Base-by-base conservation (phyloP, 1,284 basidiomycete species). In the Leccinum solheimii region DNA sequence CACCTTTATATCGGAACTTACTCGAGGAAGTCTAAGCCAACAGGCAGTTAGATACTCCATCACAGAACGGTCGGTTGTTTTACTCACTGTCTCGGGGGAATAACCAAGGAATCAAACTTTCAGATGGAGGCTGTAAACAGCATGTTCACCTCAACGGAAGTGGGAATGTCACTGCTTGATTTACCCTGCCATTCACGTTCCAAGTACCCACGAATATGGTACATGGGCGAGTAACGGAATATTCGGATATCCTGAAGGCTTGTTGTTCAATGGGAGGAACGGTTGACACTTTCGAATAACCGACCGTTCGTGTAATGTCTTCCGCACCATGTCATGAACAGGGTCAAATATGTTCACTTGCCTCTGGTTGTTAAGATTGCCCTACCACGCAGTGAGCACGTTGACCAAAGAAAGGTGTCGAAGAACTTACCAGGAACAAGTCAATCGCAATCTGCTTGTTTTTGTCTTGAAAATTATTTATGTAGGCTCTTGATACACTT, bases 391-490 rank as follows among this genome's bases (percentile, higher is more conserved):
- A 5, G 26, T 62, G 10, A 49, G 55, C 34, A 54, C 52, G 34
- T 58, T 9, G 27, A 36, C 36, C 43, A 30, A 16, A 26, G 50
- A 38, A 38, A 10, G 3, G 3, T 5, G 8, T 19, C 4, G 55
- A 21, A 62, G 5, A 14, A 61, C 86, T 59, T 62, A 95, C 94
- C 66, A 99, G 81, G 67, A 99, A 91, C 83, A 95, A 91, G 72
- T 99, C 97, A 64, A 99, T 98, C 0, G 96, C 94, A 19, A 85
- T 79, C 71, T 99, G 97, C 75, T 99, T 99, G 51, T 84, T 87
- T 75, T 94, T 94, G 75, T 99, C 97, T 68, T 97, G 93, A 74
- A 99, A 98, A 73, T 98, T 98, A 75, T 97, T 97, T 75, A 98
- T 97, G 72, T 98, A 98, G 59, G 97, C 95, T 61, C 95, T 85